Base-by-base conservation (phyloP, 2,329 filamentous ascomycete genomes). In the Lachnellula arida region DNA sequence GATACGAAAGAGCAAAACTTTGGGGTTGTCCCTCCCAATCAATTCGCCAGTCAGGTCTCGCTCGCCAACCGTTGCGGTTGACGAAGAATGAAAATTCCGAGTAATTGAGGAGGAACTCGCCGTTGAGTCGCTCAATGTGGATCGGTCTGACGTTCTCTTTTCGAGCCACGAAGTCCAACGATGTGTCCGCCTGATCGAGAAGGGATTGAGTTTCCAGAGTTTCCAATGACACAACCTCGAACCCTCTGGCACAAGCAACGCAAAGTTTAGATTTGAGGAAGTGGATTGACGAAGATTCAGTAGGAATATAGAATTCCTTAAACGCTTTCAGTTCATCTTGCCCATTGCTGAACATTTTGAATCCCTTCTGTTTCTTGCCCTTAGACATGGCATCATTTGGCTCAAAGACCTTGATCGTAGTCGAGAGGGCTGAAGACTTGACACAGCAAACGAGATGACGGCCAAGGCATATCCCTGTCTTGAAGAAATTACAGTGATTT, bases 31-130 rank as follows among this genome's bases (percentile, higher is more conserved):
- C 94, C 76, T 99, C 94, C 94, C 94, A 99, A 61, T 93, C 88
- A 69, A 99, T 96, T 67, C 88, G 87, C 94, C 94, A 99, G 73
- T 99, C 94, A 5, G 92, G 91, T 67, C 92, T 82, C 53, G 93
- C 93, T 60, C 94, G 86, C 94, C 94, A 99, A 39, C 94, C 94
- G 72, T 99, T 97, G 67, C 94, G 85, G 74, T 99, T 97, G 70
- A 99, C 94, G 68, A 97, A 99, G 82, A 99, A 99, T 12, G 91
- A 96, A 74, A 97, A 99, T 72, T 99, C 94, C 4, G 91, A 94
- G 75, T 99, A 99, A 74, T 97, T 97, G 61, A 99, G 85, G 64
- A 99, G 74, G 78, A 99, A 99, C 70, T 99, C 94, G 71, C 93
- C 92, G 65, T 95, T 95, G 70, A 97, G 86, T 46, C 94, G 88